Conservation (phyloP, 768 basidiomycete genomes). For the Mycena leptocephala region DNA sequence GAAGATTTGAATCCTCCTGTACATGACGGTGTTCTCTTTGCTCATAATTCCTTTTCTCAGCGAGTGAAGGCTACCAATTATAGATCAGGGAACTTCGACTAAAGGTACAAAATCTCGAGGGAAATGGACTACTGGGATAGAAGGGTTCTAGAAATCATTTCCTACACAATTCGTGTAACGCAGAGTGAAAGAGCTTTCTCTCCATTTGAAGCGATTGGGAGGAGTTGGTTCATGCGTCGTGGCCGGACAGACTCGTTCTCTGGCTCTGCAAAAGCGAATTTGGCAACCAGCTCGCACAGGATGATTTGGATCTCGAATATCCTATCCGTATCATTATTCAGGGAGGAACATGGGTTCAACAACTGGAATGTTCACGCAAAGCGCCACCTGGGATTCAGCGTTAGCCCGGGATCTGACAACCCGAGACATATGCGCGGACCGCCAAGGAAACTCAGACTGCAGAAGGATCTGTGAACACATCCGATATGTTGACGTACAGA, state of each 20-base stretch:
- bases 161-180: not conserved
- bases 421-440: conserved; percentile 19
- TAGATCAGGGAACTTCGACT: too few relatives aligned
- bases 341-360: not conserved
- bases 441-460: conserved; percentile 9
- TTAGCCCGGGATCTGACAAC: not conserved
- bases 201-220: not conserved
- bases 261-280: not conserved
- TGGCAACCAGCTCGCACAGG: not conserved
- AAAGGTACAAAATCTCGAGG: too few relatives aligned
- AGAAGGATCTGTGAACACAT: not conserved
- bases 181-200: not conserved
- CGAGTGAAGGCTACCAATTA: too few relatives aligned
- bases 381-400: not conserved
- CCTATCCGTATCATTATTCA: not conserved
- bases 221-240: not conserved
- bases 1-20: too few relatives aligned
- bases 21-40: too few relatives aligned
- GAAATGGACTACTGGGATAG: not conserved
- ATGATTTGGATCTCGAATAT: conserved; percentile 11
- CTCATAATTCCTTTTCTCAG: too few relatives aligned
- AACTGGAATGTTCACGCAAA: not conserved
- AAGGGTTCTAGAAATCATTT: too few relatives aligned
- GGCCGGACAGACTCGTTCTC: not conserved
- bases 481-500: not conserved